Base-by-base conservation (phyloP, 1,284 basidiomycete genomes). In the Vanrija pseudolonga region DNA sequence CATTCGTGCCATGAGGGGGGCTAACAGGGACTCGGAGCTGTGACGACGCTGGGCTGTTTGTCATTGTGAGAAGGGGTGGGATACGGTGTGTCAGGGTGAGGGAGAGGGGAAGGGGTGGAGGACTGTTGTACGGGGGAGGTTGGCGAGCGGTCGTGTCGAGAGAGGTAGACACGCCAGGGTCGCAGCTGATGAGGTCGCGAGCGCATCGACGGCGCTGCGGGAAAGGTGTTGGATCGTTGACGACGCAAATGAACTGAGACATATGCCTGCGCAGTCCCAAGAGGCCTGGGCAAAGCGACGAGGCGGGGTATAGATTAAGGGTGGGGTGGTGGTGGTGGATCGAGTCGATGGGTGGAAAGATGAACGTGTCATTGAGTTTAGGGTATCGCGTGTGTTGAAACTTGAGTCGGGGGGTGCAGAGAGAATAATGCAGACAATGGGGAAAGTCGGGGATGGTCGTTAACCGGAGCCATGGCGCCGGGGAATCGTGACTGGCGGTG, bases 1-100 rank as follows among this genome's bases (percentile, higher is more conserved):
- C 32, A 32, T 32, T 45, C 19, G 54, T 4, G 46, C 50, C 39
- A 45, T 53, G 50, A 60, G 63, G 51, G 62, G 66, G 58, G 62
- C 63, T 60, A 51, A 67, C 63, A 64, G 62, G 65, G 67, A 68
- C 51, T 51, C 40, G 56, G 50, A 51, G 57, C 51, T 50, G 55
- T 51, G 55, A 47, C 44, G 55, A 61, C 52, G 58, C 49, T 20
- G 56, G 24, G 52, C 49, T 40, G 54, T 37, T 26, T 45, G 48
- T 46, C 32, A 36, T n/a, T 46, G 53, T 43, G 46, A 23, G 44
- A 47, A 44, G 47, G 28, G 47, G 9, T 36, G 57, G 38, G 44
- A 39, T 45, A 24, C 18, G 18, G 26, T 37, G 44, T 48, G 54
- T 37, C 46, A 44, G 28, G 51, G 42, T 43, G 39, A 50, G 45